Percentiles rank a stretch among this genome's conserved stretches.
These are phyloP conservation scores for Sugiyamaella sp. DNA, from an alignment of 1,139 yeast species.

Conservation along the genomic window DNA sequence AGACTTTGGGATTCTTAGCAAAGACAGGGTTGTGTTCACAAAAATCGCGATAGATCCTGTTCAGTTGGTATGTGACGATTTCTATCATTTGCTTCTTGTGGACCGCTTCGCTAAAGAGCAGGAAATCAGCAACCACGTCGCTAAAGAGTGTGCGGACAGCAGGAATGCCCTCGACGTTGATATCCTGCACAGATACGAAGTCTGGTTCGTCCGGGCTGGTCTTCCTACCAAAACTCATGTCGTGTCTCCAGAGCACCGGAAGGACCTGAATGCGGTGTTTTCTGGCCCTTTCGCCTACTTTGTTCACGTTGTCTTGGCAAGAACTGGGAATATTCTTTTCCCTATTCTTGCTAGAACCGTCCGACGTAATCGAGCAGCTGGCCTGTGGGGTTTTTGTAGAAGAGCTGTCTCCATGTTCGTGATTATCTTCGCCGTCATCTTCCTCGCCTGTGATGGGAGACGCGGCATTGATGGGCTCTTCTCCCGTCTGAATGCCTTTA, in stretches of 20 bases:
- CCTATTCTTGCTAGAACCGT: not conserved
- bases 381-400: not conserved
- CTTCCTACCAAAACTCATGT: conserved; percentile 31
- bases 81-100: conserved; percentile 62
- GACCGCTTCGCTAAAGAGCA: conserved; percentile 73
- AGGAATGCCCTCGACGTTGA: conserved; percentile 76
- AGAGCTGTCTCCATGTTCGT: not conserved
- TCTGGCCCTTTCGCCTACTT: too few species aligned
- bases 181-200: conserved; percentile 63
- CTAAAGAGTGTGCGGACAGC: conserved; percentile 76
- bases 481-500: conserved; percentile 54
- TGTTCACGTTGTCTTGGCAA: conserved; percentile 29
- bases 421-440: conserved; percentile 15
- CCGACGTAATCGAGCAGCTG: not conserved
- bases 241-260: conserved; percentile 44
- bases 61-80: conserved; percentile 64
- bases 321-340: not conserved
- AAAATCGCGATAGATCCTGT: conserved; percentile 60
- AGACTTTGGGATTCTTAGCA: conserved; percentile 64
- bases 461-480: conserved; percentile 35
- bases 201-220: conserved; percentile 13
- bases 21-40: conserved; percentile 65
- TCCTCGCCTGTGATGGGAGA: conserved; percentile 16
- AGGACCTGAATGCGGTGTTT: conserved; percentile 66
- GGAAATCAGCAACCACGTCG: conserved; percentile 81